A percentile compares a stretch with the other conserved stretches of the same genome.
phyloP scores from a whole-genome alignment of 2,329 filamentous ascomycete species.

The Aureobasidium zeae region DNA sequence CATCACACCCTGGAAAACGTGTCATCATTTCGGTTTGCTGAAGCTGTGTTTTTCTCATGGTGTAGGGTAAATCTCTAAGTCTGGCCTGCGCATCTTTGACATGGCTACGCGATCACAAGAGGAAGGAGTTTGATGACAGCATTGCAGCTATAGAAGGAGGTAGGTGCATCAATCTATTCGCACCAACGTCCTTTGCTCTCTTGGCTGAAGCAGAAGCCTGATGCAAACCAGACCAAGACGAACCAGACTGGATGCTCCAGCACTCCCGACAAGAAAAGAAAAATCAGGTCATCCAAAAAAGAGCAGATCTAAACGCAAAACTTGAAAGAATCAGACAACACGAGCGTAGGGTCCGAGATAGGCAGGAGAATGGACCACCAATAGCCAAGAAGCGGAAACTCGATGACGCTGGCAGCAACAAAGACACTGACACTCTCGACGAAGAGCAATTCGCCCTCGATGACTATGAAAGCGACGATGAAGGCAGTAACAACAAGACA shows the following conservation, averaged over 20 bases:
- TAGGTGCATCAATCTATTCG: constrained; percentile 20
- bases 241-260: constrained; percentile 78
- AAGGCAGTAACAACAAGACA: constrained; percentile 28
- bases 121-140: constrained; percentile 47
- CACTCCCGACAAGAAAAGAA: constrained; percentile 62
- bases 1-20: too few species aligned
- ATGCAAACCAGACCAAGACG: constrained; percentile 45
- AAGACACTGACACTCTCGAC: constrained; percentile 23
- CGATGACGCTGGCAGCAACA: constrained; percentile 20
- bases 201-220: too few species aligned
- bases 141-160: constrained; percentile 37
- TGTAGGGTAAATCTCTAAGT: constrained; percentile 73
- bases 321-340: constrained; percentile 54
- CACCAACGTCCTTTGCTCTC: too few species aligned
- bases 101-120: constrained; percentile 80
- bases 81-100: constrained; percentile 82
- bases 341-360: constrained; percentile 51
- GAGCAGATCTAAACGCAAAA: constrained; percentile 65
- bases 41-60: background rate
- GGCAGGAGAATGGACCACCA: constrained; percentile 39
- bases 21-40: background rate
- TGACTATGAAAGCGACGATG: constrained; percentile 59
- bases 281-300: constrained; percentile 55
- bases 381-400: constrained; percentile 38
- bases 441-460: constrained; percentile 68